Base-by-base conservation (phyloP, 2,329 filamentous ascomycete genomes). In the Aureobasidium sp. region DNA sequence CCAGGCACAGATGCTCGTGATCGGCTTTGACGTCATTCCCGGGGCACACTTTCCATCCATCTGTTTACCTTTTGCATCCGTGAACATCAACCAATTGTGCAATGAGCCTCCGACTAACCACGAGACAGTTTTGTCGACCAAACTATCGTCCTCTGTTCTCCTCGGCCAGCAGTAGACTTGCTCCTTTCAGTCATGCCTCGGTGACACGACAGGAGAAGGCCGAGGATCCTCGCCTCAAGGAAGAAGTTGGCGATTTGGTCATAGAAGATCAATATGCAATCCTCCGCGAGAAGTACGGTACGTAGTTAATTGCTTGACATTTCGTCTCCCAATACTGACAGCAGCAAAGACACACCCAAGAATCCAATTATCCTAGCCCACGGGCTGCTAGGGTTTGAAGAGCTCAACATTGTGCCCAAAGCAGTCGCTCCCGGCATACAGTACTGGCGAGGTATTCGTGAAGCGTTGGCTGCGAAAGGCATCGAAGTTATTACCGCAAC, bases 371-470 rank as follows among this genome's bases (percentile, higher is more conserved):
- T 87, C 53, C 80, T 87, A 11, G 84, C 84, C 5, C 84, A 87
- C 72, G 84, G 84, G n/a, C 76, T 87, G 12, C 74, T 87, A 22
- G 84, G 84, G n/a, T 87, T 87, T 70, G 82, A 86, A 66, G 83
- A 87, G 69, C 71, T 87, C 11, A 81, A 78, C 17, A 74, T 84
- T 5, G 31, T 64, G 5, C 55, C 61, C 1, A 57, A 59, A 15
- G 52, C 49, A 4, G 64, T 71, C 9, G 70, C 86, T 6, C 84
- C 84, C 0, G 82, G 82, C 0, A 76, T 87, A 25, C 80, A 84
- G 60, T 87, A 87, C 69, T 87, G 84, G 84, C 79, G 84, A 48
- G 84, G 84, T 1, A 86, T 87, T 39, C 81, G 77, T 31, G 82
- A 86, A 66, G 84, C 83, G 8, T 70, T 86, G 29, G 74, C 75